These are phyloP conservation scores for Geranomyces michiganensis DNA, from an alignment of 192 early-diverging fungal species.

Conservation along the genomic window DNA sequence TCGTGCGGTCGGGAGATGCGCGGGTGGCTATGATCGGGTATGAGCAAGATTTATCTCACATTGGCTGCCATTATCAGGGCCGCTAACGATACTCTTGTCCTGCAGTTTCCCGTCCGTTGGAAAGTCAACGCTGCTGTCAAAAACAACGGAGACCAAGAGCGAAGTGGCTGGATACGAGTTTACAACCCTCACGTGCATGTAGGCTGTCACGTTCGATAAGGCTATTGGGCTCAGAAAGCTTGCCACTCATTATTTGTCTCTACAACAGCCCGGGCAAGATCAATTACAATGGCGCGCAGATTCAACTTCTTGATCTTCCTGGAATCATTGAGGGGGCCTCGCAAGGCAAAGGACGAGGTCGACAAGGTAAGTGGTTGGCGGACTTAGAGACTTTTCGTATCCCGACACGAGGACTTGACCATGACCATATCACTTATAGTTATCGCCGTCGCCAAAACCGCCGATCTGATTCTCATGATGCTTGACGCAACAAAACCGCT, in stretches of 20 bases:
- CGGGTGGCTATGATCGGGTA: constrained; percentile 88
- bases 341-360: constrained; percentile 96
- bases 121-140: constrained; percentile 94
- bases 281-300: constrained; percentile 91
- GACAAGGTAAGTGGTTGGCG: constrained; percentile 78
- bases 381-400: background rate
- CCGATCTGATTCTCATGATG: constrained; percentile 97
- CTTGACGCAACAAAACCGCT: constrained; percentile 92
- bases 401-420: constrained; percentile 1
- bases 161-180: constrained; percentile 83
- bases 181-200: constrained; percentile 96
- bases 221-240: constrained; percentile 6
- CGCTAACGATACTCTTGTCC: background rate
- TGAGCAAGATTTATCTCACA: background rate
- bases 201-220: too few species aligned
- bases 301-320: constrained; percentile 97
- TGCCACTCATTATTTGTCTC: constrained; percentile 26
- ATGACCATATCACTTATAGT: too few species aligned
- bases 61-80: background rate
- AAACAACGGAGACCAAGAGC: constrained; percentile 88
- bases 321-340: constrained; percentile 98
- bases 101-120: constrained; percentile 93
- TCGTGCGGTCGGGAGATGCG: constrained; percentile 96
- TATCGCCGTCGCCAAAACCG: constrained; percentile 94
- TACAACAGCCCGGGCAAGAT: constrained; percentile 96